phyloP scores from a whole-genome alignment of 23 red algal species.

The Gracilaria gracilis region DNA sequence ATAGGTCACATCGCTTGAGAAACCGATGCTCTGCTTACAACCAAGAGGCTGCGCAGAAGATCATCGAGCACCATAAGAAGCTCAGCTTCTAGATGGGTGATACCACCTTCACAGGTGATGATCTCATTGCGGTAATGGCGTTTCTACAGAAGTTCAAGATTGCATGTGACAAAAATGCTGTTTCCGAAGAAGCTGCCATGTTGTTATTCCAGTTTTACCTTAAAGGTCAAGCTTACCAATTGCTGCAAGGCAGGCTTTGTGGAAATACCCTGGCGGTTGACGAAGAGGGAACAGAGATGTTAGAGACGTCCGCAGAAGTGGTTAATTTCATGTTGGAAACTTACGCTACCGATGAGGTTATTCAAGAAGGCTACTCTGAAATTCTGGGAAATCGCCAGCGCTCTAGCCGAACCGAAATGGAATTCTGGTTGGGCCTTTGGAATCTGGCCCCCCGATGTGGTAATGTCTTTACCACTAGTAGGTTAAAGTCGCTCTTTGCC shows the following conservation, averaged over 20 bases:
- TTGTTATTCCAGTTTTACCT: constrained; percentile 44
- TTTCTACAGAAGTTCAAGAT: constrained; percentile 19
- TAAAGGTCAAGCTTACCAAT: too few relatives aligned
- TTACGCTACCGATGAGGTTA: constrained; percentile 18
- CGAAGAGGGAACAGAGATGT: too few relatives aligned
- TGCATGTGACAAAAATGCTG: constrained; percentile 15
- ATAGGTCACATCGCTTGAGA: background rate
- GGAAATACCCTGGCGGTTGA: too few relatives aligned
- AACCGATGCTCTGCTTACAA: background rate
- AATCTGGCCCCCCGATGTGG: too few relatives aligned
- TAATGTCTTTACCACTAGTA: background rate
- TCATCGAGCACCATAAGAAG: background rate
- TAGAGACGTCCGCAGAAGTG: too few relatives aligned
- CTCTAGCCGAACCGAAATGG: constrained; percentile 16
- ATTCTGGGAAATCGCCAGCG: background rate
- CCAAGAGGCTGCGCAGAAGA: background rate
- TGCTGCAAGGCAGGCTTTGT: too few relatives aligned
- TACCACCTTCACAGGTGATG: too few relatives aligned
- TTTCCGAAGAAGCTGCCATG: constrained; percentile 9
- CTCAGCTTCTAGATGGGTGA: too few relatives aligned
- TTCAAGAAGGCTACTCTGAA: constrained; percentile 1
- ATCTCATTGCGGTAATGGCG: too few relatives aligned
- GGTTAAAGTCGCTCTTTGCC: constrained; percentile 20
- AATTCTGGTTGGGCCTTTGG: background rate
- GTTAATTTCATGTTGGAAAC: too few relatives aligned